These are phyloP conservation scores for Iberis pinnata DNA, from an alignment of 345 rosid species.

Conservation along the genomic window DNA sequence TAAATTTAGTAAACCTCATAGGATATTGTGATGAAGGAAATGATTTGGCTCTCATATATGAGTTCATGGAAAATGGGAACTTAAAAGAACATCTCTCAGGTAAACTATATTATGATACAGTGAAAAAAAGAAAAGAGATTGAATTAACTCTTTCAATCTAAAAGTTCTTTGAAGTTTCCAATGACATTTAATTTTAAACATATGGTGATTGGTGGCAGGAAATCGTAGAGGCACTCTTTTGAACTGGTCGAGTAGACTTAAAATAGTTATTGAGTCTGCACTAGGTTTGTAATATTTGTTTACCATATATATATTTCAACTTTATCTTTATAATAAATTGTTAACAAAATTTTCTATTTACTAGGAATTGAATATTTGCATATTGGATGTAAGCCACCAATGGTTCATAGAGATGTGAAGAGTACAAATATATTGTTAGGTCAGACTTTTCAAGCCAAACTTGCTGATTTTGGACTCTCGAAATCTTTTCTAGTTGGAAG, in stretches of 20 bases:
- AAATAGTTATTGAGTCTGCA: slow-evolving; percentile 35
- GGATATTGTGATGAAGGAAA: slow-evolving; percentile 45
- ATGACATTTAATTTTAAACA: no score
- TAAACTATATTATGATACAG: not conserved
- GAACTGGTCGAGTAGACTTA: slow-evolving; percentile 37
- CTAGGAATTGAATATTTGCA: slow-evolving; percentile 60
- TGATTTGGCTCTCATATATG: slow-evolving; percentile 39
- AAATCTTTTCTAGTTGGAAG: slow-evolving; percentile 29
- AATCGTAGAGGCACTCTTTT: not conserved
- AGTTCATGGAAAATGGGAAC: slow-evolving; percentile 44
- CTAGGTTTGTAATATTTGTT: slow-evolving; percentile 37
- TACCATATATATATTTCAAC: no score
- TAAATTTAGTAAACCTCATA: slow-evolving; percentile 36
- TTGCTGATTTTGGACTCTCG: slow-evolving; percentile 55
- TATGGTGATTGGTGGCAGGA: slow-evolving; percentile 14
- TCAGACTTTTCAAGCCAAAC: slow-evolving; percentile 39
- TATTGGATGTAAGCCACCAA: slow-evolving; percentile 42
- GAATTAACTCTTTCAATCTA: not conserved
- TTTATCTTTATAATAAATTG: not conserved
- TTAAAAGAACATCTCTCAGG: slow-evolving; percentile 38
- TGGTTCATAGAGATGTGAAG: slow-evolving; percentile 48
- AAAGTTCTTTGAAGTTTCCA: not conserved
- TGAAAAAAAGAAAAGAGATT: not conserved
- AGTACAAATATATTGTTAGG: slow-evolving; percentile 44
- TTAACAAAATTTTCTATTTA: no score